phyloP scores from a whole-genome alignment of 1,139 yeast species.

The Kodamaea derodonti region DNA sequence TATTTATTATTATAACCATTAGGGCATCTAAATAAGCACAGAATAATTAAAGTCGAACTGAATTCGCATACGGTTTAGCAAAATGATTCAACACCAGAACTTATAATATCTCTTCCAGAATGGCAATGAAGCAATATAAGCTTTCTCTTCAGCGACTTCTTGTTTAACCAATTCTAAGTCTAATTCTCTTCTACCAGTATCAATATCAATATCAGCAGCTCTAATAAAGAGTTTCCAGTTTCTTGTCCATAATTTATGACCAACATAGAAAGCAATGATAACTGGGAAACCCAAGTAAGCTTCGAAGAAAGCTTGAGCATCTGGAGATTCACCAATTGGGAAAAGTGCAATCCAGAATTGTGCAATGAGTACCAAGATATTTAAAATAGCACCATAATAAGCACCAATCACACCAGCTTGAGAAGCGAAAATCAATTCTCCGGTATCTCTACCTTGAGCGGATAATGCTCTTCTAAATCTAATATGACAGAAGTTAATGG shows the following conservation, averaged over 20 bases:
- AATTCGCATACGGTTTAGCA: too few relatives aligned
- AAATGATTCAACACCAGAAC: conserved; percentile 52
- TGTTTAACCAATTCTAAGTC: conserved; percentile 50
- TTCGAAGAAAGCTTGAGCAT: conserved; percentile 44
- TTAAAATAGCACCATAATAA: conserved; percentile 24
- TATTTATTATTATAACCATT: too few relatives aligned
- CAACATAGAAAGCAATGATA: conserved; percentile 44
- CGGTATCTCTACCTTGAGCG: conserved; percentile 30
- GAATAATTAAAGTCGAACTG: too few relatives aligned
- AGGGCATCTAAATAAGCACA: too few relatives aligned
- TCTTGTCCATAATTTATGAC: conserved; percentile 47
- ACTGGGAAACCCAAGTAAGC: conserved; percentile 54
- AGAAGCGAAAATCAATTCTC: conserved; percentile 29
- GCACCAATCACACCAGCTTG: conserved; percentile 35
- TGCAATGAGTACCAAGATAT: conserved; percentile 31
- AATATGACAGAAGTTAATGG: conserved; percentile 34
- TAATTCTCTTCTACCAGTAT: conserved; percentile 51
- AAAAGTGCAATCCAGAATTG: conserved; percentile 43
- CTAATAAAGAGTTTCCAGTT: conserved; percentile 40
- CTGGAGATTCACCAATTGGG: conserved; percentile 34
- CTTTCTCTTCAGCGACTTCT: conserved; percentile 49
- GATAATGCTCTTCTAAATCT: conserved; percentile 33
- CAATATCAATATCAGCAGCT: conserved; percentile 47
- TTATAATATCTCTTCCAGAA: conserved; percentile 29
- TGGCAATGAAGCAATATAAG: conserved; percentile 27